A percentile compares a stretch with the other conserved stretches of the same genome.
These are phyloP conservation scores for Volvox africanus DNA, from an alignment of 139 green algal species.

Conservation along the genomic window DNA sequence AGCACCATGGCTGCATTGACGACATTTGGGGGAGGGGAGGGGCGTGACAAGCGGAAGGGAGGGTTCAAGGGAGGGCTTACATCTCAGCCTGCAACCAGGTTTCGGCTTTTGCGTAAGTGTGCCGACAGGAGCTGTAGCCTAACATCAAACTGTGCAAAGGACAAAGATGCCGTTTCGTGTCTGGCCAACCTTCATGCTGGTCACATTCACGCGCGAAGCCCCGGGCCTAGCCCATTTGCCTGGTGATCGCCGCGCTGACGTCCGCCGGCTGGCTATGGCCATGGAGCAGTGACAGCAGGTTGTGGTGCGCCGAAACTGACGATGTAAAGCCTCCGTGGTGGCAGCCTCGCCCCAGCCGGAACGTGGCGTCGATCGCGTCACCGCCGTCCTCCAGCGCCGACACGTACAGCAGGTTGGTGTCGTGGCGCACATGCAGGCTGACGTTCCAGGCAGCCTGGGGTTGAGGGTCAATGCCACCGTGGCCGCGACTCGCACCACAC, in stretches of 20 bases:
- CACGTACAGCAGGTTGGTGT: slow-evolving; percentile 21
- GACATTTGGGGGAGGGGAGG: not conserved
- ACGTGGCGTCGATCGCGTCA: slow-evolving; percentile 47
- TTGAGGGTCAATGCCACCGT: not conserved
- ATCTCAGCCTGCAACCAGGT: too few species aligned
- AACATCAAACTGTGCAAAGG: too few species aligned
- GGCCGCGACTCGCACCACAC: too few species aligned
- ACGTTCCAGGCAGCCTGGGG: slow-evolving; percentile 37
- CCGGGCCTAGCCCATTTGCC: not conserved
- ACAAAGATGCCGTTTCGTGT: too few species aligned
- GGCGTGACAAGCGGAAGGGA: not conserved
- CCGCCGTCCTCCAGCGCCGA: slow-evolving; percentile 42
- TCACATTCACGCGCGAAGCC: too few species aligned
- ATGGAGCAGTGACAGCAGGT: slow-evolving; percentile 44
- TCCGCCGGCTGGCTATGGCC: not conserved
- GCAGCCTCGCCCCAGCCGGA: slow-evolving; percentile 28
- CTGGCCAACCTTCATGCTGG: too few species aligned
- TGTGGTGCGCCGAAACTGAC: not conserved
- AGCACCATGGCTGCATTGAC: slow-evolving; percentile 9
- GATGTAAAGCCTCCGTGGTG: slow-evolving; percentile 30
- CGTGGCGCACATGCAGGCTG: slow-evolving; percentile 29
- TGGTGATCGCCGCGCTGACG: not conserved
- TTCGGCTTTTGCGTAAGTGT: too few species aligned
- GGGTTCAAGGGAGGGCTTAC: too few species aligned
- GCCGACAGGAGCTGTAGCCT: too few species aligned